Evolutionary conservation across 345 rosid genomes (phyloP).

Genomic region (Reutealis trisperma): DNA sequence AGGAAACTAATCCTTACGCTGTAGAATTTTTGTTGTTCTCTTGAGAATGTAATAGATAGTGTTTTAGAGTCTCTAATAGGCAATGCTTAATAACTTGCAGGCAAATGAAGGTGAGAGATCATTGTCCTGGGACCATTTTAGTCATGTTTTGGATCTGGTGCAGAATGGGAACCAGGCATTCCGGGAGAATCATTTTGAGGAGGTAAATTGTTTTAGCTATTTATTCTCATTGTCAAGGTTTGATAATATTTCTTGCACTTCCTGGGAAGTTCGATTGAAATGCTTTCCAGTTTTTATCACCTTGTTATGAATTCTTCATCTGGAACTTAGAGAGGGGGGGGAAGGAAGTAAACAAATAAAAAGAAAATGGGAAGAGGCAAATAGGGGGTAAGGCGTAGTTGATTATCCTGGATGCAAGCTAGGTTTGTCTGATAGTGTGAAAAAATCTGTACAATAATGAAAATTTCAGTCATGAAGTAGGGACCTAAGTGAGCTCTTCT

Average conservation of each 20-base stretch:
- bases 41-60: neutral
- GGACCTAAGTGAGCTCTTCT: neutral
- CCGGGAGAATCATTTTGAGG: conserved; percentile 64
- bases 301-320: neutral
- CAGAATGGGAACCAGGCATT: conserved; percentile 69
- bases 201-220: conserved; percentile 40
- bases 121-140: conserved; percentile 58
- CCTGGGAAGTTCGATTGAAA: neutral
- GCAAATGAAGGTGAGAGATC: conserved; percentile 66
- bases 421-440: neutral
- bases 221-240: neutral
- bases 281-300: neutral
- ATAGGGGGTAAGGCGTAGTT: neutral
- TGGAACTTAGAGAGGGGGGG: neutral
- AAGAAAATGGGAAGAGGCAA: neutral
- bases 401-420: neutral
- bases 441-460: neutral
- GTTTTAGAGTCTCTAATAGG: conserved; percentile 18
- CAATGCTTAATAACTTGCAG: conserved; percentile 40
- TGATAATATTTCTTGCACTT: conserved; percentile 1
- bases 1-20: neutral
- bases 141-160: conserved; percentile 62
- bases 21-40: neutral
- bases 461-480: neutral
- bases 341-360: neutral